Conservation (phyloP, 768 basidiomycete species). For the Chalciporus chontae region DNA sequence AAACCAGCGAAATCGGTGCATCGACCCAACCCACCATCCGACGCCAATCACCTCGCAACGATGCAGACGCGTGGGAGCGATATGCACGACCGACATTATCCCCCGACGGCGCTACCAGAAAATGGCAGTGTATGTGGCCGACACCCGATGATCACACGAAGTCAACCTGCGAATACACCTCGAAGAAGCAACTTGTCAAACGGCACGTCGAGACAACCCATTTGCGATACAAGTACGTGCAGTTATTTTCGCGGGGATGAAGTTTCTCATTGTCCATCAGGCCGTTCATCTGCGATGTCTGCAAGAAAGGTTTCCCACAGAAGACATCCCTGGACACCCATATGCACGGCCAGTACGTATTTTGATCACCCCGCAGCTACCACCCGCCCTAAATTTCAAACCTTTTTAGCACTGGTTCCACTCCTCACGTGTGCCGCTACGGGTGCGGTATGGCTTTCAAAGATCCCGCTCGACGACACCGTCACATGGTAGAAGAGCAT, state of each 20-base stretch:
- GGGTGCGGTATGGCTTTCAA: slow-evolving; percentile 53
- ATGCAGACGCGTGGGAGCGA: slow-evolving; percentile 32
- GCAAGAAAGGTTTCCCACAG: slow-evolving; percentile 54
- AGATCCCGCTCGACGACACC: slow-evolving; percentile 61
- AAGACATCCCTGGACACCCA: slow-evolving; percentile 59
- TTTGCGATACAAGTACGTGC: slow-evolving; percentile 52
- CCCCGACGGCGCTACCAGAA: slow-evolving; percentile 32
- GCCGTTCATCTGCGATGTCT: slow-evolving; percentile 49
- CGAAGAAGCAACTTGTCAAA: slow-evolving; percentile 65
- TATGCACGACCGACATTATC: slow-evolving; percentile 33
- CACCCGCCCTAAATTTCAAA: not conserved
- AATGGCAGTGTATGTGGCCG: slow-evolving; percentile 42
- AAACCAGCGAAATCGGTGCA: slow-evolving; percentile 27
- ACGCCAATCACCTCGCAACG: slow-evolving; percentile 27
- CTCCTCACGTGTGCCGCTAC: slow-evolving; percentile 51
- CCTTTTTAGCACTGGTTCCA: slow-evolving; percentile 49
- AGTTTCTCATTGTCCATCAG: slow-evolving; percentile 31
- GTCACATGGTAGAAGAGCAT: slow-evolving; percentile 54
- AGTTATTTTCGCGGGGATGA: slow-evolving; percentile 1
- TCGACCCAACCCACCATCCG: slow-evolving; percentile 13
- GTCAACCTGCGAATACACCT: slow-evolving; percentile 38
- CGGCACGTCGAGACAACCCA: slow-evolving; percentile 65
- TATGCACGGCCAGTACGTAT: slow-evolving; percentile 48
- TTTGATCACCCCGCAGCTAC: not conserved
- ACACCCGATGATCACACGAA: slow-evolving; percentile 31